These are phyloP conservation scores for Metarhizium robertsii DNA, from an alignment of 2,329 filamentous ascomycete genomes.

Conservation along the genomic window DNA sequence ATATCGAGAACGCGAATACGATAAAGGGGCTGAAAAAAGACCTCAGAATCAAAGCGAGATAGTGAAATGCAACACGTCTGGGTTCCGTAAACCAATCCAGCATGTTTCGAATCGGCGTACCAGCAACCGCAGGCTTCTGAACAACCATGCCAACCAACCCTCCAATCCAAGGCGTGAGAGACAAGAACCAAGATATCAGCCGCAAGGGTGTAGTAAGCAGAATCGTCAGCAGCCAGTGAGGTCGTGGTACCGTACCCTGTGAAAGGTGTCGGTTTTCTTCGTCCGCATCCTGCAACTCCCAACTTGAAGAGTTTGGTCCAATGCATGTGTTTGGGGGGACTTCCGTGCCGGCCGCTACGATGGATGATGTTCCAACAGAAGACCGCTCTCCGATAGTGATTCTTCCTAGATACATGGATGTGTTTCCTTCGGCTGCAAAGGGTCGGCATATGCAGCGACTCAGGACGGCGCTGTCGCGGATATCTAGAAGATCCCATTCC, in stretches of 20 bases:
- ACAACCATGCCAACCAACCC: constrained; percentile 36
- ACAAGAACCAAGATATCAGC: constrained; percentile 29
- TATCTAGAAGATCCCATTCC: constrained; percentile 49
- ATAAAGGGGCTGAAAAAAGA: constrained; percentile 32
- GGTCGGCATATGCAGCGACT: constrained; percentile 39
- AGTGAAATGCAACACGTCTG: constrained; percentile 39
- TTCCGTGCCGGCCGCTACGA: constrained; percentile 39
- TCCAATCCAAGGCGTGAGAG: constrained; percentile 34
- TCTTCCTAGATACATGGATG: constrained; percentile 44
- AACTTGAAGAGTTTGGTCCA: constrained; percentile 47
- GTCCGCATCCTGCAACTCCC: constrained; percentile 38
- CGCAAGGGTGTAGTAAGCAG: constrained; percentile 34
- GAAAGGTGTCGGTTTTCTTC: constrained; percentile 38
- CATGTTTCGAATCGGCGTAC: constrained; percentile 29
- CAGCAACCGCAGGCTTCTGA: constrained; percentile 20
- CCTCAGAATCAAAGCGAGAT: constrained; percentile 34
- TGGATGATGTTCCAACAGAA: constrained; percentile 37
- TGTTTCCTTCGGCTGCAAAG: constrained; percentile 47
- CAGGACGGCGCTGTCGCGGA: constrained; percentile 38
- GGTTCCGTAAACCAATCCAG: constrained; percentile 40
- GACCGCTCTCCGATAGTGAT: constrained; percentile 39
- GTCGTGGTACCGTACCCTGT: constrained; percentile 24
- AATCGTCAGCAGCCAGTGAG: constrained; percentile 34
- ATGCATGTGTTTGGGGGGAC: constrained; percentile 41
- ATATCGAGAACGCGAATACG: constrained; percentile 31